Conservation (phyloP, 345 rosid genomes). For the Sisymbrium altissimum region DNA sequence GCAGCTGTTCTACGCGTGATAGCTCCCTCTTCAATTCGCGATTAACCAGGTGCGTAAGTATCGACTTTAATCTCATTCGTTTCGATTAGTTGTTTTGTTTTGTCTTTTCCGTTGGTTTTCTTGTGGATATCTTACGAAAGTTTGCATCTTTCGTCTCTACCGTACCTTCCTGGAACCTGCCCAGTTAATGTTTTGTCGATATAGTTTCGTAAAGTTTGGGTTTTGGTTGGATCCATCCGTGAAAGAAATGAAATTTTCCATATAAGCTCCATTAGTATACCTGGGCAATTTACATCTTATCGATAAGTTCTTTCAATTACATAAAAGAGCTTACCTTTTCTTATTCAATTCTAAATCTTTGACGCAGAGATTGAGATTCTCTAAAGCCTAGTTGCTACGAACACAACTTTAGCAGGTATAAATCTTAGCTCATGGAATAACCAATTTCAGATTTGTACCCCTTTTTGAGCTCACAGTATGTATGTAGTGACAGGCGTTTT, state of each 20-base stretch:
- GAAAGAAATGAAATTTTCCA: not conserved
- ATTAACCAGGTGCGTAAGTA: slow-evolving; percentile 7
- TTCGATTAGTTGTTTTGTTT: not conserved
- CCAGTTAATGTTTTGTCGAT: not conserved
- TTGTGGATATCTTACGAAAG: not conserved
- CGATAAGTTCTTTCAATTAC: not conserved
- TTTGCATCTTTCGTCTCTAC: slow-evolving; percentile 16
- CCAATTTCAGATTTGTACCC: not conserved
- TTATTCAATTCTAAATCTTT: not conserved
- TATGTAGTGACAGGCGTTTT: not conserved
- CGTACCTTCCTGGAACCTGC: not conserved
- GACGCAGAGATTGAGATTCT: slow-evolving; percentile 3
- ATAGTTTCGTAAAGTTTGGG: not conserved
- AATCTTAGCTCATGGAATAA: slow-evolving; percentile 1
- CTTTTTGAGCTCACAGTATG: not conserved
- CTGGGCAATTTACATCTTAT: not conserved
- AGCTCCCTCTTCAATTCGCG: slow-evolving; percentile 11
- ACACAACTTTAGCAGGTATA: slow-evolving; percentile 16
- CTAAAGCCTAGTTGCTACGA: not conserved
- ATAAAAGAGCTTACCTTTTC: slow-evolving; percentile 3
- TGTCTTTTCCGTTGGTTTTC: not conserved
- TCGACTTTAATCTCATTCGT: not conserved
- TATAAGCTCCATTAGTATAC: not conserved
- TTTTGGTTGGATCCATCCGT: not conserved
- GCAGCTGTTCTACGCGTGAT: slow-evolving; percentile 12